Conservation (phyloP, 108 stramenopile genomes). For the Schizochytrium sp. region DNA sequence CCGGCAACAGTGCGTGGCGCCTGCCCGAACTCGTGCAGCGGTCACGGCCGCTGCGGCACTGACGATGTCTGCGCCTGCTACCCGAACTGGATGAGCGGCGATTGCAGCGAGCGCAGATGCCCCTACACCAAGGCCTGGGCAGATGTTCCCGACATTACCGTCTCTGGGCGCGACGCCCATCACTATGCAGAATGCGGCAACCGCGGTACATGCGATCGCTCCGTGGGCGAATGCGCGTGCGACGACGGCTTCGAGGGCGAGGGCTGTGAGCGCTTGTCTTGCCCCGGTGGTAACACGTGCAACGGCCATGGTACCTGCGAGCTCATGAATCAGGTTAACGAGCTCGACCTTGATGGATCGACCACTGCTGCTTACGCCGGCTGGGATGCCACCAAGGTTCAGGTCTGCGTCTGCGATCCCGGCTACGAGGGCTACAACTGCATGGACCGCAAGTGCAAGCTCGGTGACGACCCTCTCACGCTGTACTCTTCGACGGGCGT, state of each 20-base stretch:
- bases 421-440: conserved; percentile 49
- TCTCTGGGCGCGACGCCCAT: conserved; percentile 39
- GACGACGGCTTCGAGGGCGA: conserved; percentile 42
- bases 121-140: conserved; percentile 43
- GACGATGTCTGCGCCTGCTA: conserved; percentile 58
- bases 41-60: conserved; percentile 46
- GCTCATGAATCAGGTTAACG: conserved; percentile 36
- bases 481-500: neutral
- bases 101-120: conserved; percentile 59
- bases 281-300: conserved; percentile 29
- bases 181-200: conserved; percentile 40
- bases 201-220: conserved; percentile 43
- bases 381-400: conserved; percentile 24
- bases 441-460: conserved; percentile 34
- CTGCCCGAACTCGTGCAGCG: conserved; percentile 33
- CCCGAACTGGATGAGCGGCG: conserved; percentile 57
- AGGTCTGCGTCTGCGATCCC: conserved; percentile 48
- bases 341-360: conserved; percentile 30
- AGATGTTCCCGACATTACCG: conserved; percentile 30
- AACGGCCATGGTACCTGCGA: conserved; percentile 48
- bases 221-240: conserved; percentile 47
- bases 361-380: conserved; percentile 19
- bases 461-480: conserved; percentile 34
- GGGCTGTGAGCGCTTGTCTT: conserved; percentile 39
- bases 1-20: neutral